Evolutionary conservation across 371 early-diverging fungal species (phyloP), one percentile per base, ranked within the genome.

Genomic region (Entomophthora muscae): DNA sequence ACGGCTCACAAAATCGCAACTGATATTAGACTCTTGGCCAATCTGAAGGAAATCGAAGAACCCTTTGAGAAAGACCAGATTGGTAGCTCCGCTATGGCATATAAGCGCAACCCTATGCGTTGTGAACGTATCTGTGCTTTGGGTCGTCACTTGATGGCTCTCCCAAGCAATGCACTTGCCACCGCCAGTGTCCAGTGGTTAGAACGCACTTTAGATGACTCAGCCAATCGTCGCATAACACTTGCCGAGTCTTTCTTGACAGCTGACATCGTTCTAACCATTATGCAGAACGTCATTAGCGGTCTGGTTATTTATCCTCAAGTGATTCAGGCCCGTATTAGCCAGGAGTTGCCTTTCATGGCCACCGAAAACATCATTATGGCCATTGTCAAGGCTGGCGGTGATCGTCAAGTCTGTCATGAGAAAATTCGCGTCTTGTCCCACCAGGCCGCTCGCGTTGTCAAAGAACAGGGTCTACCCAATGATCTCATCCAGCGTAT

Each of bases 71-170:
- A 90, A 79, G 94, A 95, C 73, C 98, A 98, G 76, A 96, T 98
- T 64, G 98, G 98, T 13, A 87, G 88, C 42, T 93, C 93, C 32
- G 98, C 98, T 61, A 96, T 98, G 98, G 97, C 98, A 63, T 98
- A 98, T 79, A 98, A 98, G 86, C 89, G 97, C 69, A 98, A 98
- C 81, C 98, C 98, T 32, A 98, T 98, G 96, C 87, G 95, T 56
- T 89, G 86, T 69, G 98, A 98, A 71, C 90, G 98, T 68, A 88
- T 92, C 32, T 95, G 96, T 79, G 84, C 91, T 32, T 81, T 98
- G 61, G 75, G 94, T n/a, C 89, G 98, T 63, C 97, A 98, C 71
- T 78, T 98, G 66, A 91, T 93, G 87, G 78, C 88, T n/a, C 81
- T 98, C 10, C 80, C 84, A 62, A 83, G 83, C 69, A 86, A 98